Base-by-base conservation (phyloP, 768 basidiomycete species). In the Amanita inopinata region DNA sequence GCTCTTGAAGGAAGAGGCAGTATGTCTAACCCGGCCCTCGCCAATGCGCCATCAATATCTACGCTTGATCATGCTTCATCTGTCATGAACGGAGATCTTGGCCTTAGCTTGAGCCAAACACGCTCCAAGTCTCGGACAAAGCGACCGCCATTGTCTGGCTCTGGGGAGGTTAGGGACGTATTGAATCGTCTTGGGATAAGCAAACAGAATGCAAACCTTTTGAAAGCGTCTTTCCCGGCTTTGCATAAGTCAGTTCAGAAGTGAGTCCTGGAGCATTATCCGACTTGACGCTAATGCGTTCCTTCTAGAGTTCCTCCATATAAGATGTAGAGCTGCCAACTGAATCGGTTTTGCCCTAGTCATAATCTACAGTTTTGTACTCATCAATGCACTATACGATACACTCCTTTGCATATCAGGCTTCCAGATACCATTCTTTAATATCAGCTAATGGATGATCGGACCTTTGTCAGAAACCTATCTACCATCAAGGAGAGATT, bases 1-100 rank as follows among this genome's bases (percentile, higher is more conserved):
- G 92, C 92, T 3, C 64, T 96, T 3, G 87, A 90, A 63, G 88
- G 88, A 15, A 77, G 87, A 30, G 78, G 75, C 51, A 85, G 83
- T 54, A 76, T 84, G 73, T 88, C 87, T 11, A 89, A 86, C 56
- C 73, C 83, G 27, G 75, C 77, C 15, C 64, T 88, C 19, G 75
- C 62, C 20, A 62, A 72, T n/a, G 73, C 79, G 12, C 74, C 84
- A 10, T 88, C 87, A 10, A 65, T 88, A 37, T 85, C 85, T 32
- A 86, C 85, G 2, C 69, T 85, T 22, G 83, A 86, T 49, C 81
- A 85, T 51, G 58, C 72, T 15, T 74, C 79, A 3, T 74, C 74
- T n/a, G n/a, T n/a, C 24, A 61, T 68, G 48, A 49, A 64, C 51
- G 58, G 66, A 32, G 43, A 44, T 19, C n/a, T 10, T 7, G 56